Percentiles rank a stretch among this genome's conserved stretches.
These are phyloP conservation scores for Emergomyces pasteurianus DNA, from an alignment of 2,329 filamentous ascomycete genomes.

Conservation along the genomic window DNA sequence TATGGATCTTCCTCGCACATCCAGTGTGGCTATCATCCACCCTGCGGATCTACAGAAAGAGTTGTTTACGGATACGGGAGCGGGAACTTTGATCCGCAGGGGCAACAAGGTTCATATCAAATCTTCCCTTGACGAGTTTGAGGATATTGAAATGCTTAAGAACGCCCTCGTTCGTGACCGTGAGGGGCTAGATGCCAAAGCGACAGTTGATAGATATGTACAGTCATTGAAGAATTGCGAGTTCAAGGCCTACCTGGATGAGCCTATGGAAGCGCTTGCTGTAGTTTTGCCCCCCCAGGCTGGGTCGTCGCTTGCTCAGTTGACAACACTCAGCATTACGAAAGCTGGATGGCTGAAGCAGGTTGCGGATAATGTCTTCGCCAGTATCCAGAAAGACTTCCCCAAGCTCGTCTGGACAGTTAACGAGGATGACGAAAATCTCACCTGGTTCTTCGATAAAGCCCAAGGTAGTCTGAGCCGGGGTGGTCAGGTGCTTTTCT, in stretches of 20 bases:
- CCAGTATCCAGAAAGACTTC: conserved; percentile 85
- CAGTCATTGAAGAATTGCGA: conserved; percentile 62
- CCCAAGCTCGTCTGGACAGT: conserved; percentile 93
- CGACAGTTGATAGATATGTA: conserved; percentile 77
- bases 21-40: conserved; percentile 94
- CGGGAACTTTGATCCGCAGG: conserved; percentile 80
- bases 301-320: conserved; percentile 59
- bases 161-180: conserved; percentile 70
- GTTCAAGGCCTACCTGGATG: conserved; percentile 92
- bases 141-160: conserved; percentile 66
- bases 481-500: conserved; percentile 85
- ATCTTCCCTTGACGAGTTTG: conserved; percentile 59
- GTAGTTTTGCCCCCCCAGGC: conserved; percentile 67
- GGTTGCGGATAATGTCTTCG: conserved; percentile 88
- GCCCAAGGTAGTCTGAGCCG: conserved; percentile 81
- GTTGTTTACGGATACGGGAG: conserved; percentile 89
- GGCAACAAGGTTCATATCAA: conserved; percentile 79
- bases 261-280: conserved; percentile 82
- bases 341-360: conserved; percentile 93
- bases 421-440: conserved; percentile 86
- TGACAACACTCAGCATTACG: conserved; percentile 84
- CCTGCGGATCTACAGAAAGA: conserved; percentile 93
- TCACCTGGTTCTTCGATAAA: conserved; percentile 98
- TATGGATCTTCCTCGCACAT: conserved; percentile 76
- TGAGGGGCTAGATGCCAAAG: conserved; percentile 66